Evolutionary conservation across 2,329 filamentous ascomycete species (phyloP), one percentile per base, ranked within the genome.

Genomic region (Microdochium paspali): DNA sequence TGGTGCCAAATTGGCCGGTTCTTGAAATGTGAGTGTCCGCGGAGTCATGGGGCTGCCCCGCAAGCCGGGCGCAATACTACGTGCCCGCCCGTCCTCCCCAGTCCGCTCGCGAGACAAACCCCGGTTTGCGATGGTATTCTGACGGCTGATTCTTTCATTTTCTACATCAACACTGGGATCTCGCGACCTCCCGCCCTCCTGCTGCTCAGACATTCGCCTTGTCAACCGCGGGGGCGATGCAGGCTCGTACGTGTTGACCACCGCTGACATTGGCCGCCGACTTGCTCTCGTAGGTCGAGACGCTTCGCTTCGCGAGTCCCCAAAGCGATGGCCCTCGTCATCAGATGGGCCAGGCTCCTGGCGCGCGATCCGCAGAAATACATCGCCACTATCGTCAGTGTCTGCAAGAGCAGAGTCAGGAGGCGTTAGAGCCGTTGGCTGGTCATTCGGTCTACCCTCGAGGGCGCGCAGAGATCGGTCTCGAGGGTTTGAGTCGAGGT

Each of bases 161-260:
- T 64, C 58, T 50, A 69, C 67, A 10, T 73, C 70, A n/a, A 76
- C 71, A 21, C 58, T 58, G 15, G 56, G 47, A 24, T 61, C 71
- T 62, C 54, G 64, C 54, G 55, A 69, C 61, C 53, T 66, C 63
- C 12, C 65, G 68, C 32, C 79, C 76, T 76, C 72, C 54, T 77
- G 76, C 47, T 82, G 76, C 47, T 82, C 78, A 2, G 78, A 81
- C 32, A 80, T 65, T 23, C 78, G 76, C 31, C 77, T 73, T 47
- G 65, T 62, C 24, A 76, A 53, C 44, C 67, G 69, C 15, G 77
- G 72, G 43, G 77, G 77, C 1, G 76, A 79, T 6, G 66, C 62
- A 18, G 70, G 66, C 44, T 73, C 68, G 51, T 73, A 67, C 18
- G 68, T 63, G 15, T 73, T 67, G 18, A 77, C 61, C 23, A 69